These are phyloP conservation scores for Solanum chacoense DNA, from an alignment of 305 asterid genomes.

Conservation along the genomic window DNA sequence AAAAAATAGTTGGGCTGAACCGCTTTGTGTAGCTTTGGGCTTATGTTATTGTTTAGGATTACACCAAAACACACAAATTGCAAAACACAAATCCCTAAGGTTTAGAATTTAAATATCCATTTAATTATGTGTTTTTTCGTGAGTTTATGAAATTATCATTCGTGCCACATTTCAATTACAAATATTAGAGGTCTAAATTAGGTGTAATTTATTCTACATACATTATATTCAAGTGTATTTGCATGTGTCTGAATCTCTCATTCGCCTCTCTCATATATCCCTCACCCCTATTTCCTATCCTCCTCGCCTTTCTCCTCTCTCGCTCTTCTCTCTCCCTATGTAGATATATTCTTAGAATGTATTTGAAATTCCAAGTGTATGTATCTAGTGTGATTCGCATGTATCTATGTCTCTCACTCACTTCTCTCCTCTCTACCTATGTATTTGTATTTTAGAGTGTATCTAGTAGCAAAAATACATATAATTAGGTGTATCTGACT, in stretches of 20 bases:
- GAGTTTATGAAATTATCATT: not conserved
- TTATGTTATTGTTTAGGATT: not conserved
- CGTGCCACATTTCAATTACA: not conserved
- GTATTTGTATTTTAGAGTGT: no score
- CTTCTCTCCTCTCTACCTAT: fast-evolving
- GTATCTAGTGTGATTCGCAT: no score
- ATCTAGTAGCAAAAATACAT: no score
- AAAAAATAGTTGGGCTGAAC: not conserved
- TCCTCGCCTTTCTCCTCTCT: not conserved
- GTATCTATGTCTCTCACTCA: not conserved
- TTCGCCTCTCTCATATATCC: not conserved
- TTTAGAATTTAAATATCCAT: no score
- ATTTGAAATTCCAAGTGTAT: no score
- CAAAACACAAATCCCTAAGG: not conserved
- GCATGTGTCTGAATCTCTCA: no score
- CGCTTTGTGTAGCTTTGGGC: not conserved
- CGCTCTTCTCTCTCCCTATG: not conserved
- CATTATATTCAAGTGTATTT: no score
- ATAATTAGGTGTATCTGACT: no score
- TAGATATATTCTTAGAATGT: no score
- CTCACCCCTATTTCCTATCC: not conserved
- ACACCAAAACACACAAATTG: not conserved
- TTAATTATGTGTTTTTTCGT: no score
- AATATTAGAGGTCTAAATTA: not conserved
- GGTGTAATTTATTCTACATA: not conserved